phyloP scores from a whole-genome alignment of 2,329 filamentous ascomycete genomes.

The Lizonia empirigonia region DNA sequence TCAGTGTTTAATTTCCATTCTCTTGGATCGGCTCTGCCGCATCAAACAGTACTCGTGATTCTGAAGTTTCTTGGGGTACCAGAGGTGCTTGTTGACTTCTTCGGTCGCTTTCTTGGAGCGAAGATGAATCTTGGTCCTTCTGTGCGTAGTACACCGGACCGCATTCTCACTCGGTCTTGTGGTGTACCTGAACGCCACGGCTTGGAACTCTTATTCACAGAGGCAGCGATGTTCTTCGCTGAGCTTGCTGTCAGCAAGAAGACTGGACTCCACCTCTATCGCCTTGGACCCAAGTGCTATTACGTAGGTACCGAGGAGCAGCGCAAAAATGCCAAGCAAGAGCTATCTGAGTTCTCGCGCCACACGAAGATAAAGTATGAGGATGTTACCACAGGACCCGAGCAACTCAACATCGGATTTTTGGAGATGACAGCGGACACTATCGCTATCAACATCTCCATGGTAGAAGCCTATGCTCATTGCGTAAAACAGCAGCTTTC shows the following conservation, averaged over 20 bases:
- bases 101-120: constrained; percentile 55
- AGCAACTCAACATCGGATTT: constrained; percentile 22
- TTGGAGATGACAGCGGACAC: not conserved
- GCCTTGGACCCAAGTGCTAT: constrained; percentile 30
- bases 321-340: not conserved
- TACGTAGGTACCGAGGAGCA: constrained; percentile 31
- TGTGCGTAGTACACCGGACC: constrained; percentile 26
- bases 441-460: constrained; percentile 17
- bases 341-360: constrained; percentile 22
- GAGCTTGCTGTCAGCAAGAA: constrained; percentile 30
- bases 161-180: constrained; percentile 21
- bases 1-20: constrained; percentile 47
- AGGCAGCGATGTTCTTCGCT: constrained; percentile 38
- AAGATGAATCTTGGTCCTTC: constrained; percentile 34
- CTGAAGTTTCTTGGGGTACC: constrained; percentile 66
- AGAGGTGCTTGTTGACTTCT: constrained; percentile 63
- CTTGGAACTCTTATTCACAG: constrained; percentile 33
- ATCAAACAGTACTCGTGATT: constrained; percentile 62
- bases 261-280: constrained; percentile 29
- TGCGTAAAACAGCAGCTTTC: constrained; percentile 31
- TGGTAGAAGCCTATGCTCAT: constrained; percentile 25
- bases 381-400: not conserved
- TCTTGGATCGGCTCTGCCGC: constrained; percentile 64
- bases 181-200: constrained; percentile 33
- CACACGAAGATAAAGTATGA: constrained; percentile 24